Conservation (phyloP, 1,139 yeast genomes). For the Arxiozyma slooffiae region DNA sequence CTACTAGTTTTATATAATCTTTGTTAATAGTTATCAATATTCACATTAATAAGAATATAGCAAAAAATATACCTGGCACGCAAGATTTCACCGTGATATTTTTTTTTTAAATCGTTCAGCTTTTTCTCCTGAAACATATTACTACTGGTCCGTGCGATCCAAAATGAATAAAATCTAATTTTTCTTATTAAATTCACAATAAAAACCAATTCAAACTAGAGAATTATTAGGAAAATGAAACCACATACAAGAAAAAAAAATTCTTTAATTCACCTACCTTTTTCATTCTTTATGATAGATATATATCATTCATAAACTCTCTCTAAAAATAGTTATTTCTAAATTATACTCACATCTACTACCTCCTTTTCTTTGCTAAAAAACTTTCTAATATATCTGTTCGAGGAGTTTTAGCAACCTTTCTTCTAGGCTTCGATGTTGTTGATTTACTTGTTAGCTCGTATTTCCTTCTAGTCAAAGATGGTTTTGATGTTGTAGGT, state of each 20-base stretch:
- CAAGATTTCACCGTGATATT: too few species aligned
- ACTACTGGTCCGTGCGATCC: too few species aligned
- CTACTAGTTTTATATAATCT: not conserved
- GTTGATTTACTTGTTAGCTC: not conserved
- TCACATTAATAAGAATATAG: too few species aligned
- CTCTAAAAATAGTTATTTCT: not conserved
- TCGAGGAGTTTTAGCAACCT: constrained; percentile 11
- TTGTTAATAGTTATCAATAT: too few species aligned
- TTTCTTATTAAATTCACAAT: too few species aligned
- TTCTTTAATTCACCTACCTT: not conserved
- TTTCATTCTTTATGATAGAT: not conserved
- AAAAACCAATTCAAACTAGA: too few species aligned
- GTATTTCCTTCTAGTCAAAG: not conserved
- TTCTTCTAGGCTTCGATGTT: not conserved
- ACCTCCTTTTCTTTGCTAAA: constrained; percentile 10
- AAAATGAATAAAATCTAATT: too few species aligned
- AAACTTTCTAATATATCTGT: constrained; percentile 12
- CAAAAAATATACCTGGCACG: too few species aligned
- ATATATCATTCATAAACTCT: not conserved
- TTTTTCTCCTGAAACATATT: too few species aligned
- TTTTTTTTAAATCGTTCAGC: too few species aligned
- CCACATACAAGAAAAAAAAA: too few species aligned
- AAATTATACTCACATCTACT: not conserved
- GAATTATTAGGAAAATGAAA: not conserved
- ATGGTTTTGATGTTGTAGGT: not conserved